Evolutionary conservation across 495 filamentous ascomycete genomes (phyloP), one percentile per base, ranked within the genome.

Genomic region (Thermochaetoides thermophila): DNA sequence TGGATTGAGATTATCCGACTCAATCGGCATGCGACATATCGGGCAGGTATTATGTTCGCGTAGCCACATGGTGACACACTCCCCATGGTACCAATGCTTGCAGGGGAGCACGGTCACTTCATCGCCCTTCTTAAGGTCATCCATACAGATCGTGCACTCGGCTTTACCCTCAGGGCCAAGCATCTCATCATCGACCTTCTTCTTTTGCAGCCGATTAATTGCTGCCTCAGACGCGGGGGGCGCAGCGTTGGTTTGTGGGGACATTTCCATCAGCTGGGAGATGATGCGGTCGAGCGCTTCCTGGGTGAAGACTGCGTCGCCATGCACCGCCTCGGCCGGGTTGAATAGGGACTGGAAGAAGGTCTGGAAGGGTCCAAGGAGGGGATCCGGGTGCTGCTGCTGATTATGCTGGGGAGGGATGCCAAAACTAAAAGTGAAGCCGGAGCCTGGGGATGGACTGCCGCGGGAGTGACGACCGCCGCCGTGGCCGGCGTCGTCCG

Each of bases 101-200:
- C 89, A 97, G 2, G 86, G 86, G 17, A 97, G 56, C 16, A 78
- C 66, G 0, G 76, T 73, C 5, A 89, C 81, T 50, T 85, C 75
- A 16, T 76, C 78, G 10, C 74, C 81, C 21, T 80, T 46, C 26
- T 73, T 63, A 21, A 92, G 75, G 2, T 81, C 68, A 35, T 95
- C 87, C 66, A 95, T 96, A 49, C 89, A 97, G 38, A 94, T 87
- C 16, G 81, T 83, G 48, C 85, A 94, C 42, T 92, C 86, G 3
- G 69, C 81, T 37, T 65, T 68, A 3, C 60, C 53, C 28, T 72
- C 68, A 0, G 58, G 43, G 2, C 52, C 81, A 16, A 86, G 55
- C 70, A 85, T 76, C 25, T 75, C 66, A 22, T 62, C 57, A 27
- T 78, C 64, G 3, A 85, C 54, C 20, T 58, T 63, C 40, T 76